A percentile compares a stretch with the other conserved stretches of the same genome.
Evolutionary conservation across 768 basidiomycete species (phyloP).

Genomic region (Hericium rajendrae): DNA sequence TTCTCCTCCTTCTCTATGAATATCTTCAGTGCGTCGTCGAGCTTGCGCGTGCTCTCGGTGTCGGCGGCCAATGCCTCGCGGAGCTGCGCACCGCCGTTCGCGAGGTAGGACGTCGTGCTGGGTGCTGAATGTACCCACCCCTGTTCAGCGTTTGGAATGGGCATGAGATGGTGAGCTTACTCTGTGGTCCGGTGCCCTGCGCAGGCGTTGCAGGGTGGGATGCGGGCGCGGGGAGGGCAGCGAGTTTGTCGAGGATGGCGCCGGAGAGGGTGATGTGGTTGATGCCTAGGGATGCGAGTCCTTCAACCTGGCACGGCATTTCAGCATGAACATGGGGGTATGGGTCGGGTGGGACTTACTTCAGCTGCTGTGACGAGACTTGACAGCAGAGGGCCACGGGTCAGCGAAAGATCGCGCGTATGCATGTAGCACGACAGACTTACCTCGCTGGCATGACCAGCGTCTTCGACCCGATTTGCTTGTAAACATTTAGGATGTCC

Average conservation of each 20-base stretch:
- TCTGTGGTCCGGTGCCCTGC: not conserved
- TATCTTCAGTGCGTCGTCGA: slow-evolving; percentile 34
- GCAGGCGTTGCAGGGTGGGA: not conserved
- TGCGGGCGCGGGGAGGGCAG: slow-evolving; percentile 5
- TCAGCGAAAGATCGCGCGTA: not conserved
- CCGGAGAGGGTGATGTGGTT: slow-evolving; percentile 36
- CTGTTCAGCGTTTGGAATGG: not conserved
- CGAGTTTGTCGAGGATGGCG: slow-evolving; percentile 30
- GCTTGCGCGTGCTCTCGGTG: slow-evolving; percentile 31
- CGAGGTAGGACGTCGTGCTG: slow-evolving; percentile 23
- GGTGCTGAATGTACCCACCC: slow-evolving; percentile 11
- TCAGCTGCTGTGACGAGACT: slow-evolving; percentile 34
- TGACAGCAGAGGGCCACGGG: not conserved
- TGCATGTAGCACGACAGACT: not conserved
- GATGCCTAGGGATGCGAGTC: slow-evolving; percentile 29
- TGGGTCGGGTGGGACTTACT: slow-evolving; percentile 13
- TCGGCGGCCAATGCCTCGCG: slow-evolving; percentile 28
- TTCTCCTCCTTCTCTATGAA: slow-evolving; percentile 32
- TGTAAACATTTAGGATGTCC: slow-evolving; percentile 29
- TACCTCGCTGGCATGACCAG: slow-evolving; percentile 44
- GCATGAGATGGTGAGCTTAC: no score
- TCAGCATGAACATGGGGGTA: not conserved
- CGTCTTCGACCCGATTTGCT: slow-evolving; percentile 28
- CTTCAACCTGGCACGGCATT: slow-evolving; percentile 26
- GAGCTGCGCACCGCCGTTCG: slow-evolving; percentile 24